These are phyloP conservation scores for Rhodotorula sp. DNA, from an alignment of 1,284 basidiomycete species.

Conservation along the genomic window DNA sequence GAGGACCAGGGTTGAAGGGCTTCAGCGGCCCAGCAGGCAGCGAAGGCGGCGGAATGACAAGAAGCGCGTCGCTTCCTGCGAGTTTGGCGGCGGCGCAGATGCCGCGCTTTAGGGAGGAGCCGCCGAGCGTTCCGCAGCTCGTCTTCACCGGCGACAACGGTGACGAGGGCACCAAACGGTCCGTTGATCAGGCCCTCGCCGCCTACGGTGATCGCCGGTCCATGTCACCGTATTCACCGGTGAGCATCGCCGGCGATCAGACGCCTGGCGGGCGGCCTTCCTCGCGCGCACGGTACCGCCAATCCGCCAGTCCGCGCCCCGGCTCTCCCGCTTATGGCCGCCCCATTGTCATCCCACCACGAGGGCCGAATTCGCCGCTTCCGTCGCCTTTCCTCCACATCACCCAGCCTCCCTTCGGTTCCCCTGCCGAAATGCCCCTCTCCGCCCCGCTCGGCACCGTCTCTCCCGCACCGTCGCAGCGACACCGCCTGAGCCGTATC, in stretches of 20 bases:
- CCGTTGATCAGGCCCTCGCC: constrained; percentile 1
- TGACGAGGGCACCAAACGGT: not conserved
- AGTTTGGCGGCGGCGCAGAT: not conserved
- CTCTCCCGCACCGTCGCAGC: not conserved
- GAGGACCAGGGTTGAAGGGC: constrained; percentile 3
- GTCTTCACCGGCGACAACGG: not conserved
- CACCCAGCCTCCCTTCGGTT: not conserved
- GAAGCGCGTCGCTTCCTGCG: constrained; percentile 10
- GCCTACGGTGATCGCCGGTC: not conserved
- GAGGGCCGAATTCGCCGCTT: not conserved
- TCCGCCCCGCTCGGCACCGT: not conserved
- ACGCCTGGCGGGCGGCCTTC: not conserved
- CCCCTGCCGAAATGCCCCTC: not conserved
- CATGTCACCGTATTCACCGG: not conserved
- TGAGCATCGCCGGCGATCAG: not conserved
- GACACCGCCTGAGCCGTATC: constrained; percentile 5
- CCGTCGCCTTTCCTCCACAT: not conserved
- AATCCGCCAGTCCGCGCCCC: not conserved
- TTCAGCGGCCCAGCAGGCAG: constrained; percentile 6
- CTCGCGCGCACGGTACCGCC: not conserved
- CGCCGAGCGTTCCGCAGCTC: constrained; percentile 1
- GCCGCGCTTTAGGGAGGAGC: not conserved
- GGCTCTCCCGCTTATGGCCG: not conserved
- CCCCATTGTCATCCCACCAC: constrained; percentile 1
- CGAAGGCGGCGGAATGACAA: not conserved